phyloP scores from a whole-genome alignment of 257 asterid genomes.

The Fraxinus cuspidata region DNA sequence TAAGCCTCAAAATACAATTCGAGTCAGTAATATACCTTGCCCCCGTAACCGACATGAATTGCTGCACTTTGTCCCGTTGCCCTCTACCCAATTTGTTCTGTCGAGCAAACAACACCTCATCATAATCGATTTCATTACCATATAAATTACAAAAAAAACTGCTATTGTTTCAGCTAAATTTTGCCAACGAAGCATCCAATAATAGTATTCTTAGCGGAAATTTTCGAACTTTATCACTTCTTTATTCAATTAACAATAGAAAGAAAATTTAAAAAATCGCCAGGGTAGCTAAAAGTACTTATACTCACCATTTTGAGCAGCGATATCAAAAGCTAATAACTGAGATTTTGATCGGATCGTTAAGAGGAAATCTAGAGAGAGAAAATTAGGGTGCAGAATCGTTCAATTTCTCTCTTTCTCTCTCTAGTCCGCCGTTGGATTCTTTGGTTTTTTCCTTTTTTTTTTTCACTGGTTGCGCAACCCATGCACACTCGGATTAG shows the following conservation, averaged over 20 bases:
- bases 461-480: background rate
- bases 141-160: background rate
- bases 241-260: background rate
- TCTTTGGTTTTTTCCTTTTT: background rate
- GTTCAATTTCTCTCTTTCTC: background rate
- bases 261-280: background rate
- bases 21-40: constrained; percentile 53
- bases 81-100: constrained; percentile 96
- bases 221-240: background rate
- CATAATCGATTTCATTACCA: constrained; percentile 21
- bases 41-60: constrained; percentile 87
- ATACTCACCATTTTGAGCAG: constrained; percentile 3
- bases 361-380: background rate
- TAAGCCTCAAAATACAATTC: constrained; percentile 4
- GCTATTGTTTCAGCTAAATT: background rate
- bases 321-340: background rate
- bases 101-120: constrained; percentile 24
- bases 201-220: background rate
- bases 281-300: background rate
- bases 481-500: background rate
- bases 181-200: background rate
- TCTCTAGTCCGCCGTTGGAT: background rate
- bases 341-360: background rate
- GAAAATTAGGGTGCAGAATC: background rate
- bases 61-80: constrained; percentile 94